Conservation (phyloP, 169 alveolate genomes). For the Plasmodium fragile region DNA sequence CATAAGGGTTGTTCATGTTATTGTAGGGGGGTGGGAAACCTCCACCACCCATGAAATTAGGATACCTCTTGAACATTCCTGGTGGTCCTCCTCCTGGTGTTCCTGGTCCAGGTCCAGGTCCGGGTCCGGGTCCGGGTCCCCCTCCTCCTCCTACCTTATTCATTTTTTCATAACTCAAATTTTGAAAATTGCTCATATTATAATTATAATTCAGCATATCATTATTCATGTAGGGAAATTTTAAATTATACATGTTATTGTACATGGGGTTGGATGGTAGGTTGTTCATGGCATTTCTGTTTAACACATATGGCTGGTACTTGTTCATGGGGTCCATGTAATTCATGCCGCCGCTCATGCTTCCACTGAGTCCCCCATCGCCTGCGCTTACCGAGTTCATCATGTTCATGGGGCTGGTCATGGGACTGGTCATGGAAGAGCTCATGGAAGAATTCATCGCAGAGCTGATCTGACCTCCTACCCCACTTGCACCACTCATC, state of each 20-base stretch:
- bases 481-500: not conserved
- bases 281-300: not conserved
- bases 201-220: conserved; percentile 64
- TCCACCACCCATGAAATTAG: conserved; percentile 11
- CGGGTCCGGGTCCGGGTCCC: not conserved
- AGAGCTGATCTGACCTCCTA: not conserved
- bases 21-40: conserved; percentile 8
- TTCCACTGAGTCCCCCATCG: not conserved
- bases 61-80: conserved; percentile 25
- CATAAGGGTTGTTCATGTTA: conserved; percentile 31
- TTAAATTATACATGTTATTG: conserved; percentile 32
- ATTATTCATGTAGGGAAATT: conserved; percentile 49
- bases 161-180: conserved; percentile 21
- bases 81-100: not conserved
- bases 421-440: not conserved
- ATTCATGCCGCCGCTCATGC: not conserved
- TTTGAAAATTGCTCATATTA: conserved; percentile 35
- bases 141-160: not conserved
- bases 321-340: conserved; percentile 26
- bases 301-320: conserved; percentile 7
- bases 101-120: too few species aligned
- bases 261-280: conserved; percentile 10
- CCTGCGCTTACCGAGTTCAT: not conserved
- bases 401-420: not conserved
- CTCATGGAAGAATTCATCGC: too few species aligned